Percentiles rank a stretch among this genome's conserved stretches.
These are phyloP conservation scores for Trichoderma koningiopsis DNA, from an alignment of 2,329 filamentous ascomycete genomes.

Conservation along the genomic window DNA sequence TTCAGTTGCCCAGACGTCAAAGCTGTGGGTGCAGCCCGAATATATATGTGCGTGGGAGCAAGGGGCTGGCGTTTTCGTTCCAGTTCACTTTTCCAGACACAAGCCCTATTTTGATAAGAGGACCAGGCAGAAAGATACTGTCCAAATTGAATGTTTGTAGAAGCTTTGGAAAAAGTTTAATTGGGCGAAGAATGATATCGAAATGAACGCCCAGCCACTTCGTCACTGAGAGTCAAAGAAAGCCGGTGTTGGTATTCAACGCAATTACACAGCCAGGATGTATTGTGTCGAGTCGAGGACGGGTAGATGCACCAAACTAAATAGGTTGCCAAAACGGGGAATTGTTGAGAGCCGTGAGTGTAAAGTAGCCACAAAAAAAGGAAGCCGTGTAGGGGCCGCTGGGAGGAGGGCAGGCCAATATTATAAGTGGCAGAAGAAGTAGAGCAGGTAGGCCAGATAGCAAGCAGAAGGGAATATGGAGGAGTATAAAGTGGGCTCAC, in stretches of 20 bases:
- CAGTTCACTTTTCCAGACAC: background rate
- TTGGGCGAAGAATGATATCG: background rate
- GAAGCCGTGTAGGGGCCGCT: background rate
- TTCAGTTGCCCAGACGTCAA: background rate
- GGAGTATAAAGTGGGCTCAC: constrained; percentile 17
- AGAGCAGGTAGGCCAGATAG: background rate
- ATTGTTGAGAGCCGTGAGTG: constrained; percentile 38
- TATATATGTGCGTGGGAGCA: background rate
- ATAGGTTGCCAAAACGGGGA: constrained; percentile 44
- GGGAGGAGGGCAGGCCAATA: background rate
- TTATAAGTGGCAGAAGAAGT: background rate
- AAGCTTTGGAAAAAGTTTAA: background rate
- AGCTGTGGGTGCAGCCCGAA: background rate
- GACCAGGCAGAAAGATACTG: background rate
- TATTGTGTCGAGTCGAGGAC: constrained; percentile 34
- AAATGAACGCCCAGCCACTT: background rate
- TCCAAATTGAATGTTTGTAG: background rate
- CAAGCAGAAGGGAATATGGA: constrained; percentile 5
- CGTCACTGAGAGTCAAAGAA: background rate
- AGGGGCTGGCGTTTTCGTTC: background rate
- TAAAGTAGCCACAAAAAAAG: background rate
- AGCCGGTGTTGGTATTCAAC: background rate
- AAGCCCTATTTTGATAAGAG: background rate
- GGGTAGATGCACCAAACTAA: constrained; percentile 39
- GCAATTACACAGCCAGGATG: background rate